A percentile compares a stretch with the other conserved stretches of the same genome.
Evolutionary conservation across 2,329 filamentous ascomycete species (phyloP).

Genomic region (Aschersonia sp.): DNA sequence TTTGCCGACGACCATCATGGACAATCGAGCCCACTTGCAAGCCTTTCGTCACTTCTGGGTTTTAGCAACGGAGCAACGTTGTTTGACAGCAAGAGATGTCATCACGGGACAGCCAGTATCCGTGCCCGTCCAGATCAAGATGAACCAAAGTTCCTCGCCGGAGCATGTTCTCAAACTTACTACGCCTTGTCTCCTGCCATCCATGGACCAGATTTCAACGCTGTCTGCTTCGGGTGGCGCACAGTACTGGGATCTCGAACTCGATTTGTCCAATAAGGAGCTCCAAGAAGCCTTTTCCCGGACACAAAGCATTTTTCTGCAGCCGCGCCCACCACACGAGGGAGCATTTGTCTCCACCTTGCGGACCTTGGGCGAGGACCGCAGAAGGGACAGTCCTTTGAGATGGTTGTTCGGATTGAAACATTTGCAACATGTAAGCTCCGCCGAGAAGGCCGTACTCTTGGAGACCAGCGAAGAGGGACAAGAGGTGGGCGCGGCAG

Average conservation of each 20-base stretch:
- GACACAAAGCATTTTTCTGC: slow-evolving; percentile 61
- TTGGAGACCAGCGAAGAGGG: slow-evolving; percentile 36
- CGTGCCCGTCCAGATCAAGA: slow-evolving; percentile 52
- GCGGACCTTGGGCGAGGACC: slow-evolving; percentile 45
- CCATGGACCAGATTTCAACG: slow-evolving; percentile 45
- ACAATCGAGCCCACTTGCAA: slow-evolving; percentile 89
- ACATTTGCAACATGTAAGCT: slow-evolving; percentile 36
- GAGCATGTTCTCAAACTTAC: slow-evolving; percentile 25
- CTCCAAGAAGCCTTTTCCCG: slow-evolving; percentile 47
- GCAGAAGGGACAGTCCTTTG: slow-evolving; percentile 31
- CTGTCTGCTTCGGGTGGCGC: slow-evolving; percentile 47
- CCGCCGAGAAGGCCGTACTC: slow-evolving; percentile 52
- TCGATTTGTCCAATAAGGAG: slow-evolving; percentile 55
- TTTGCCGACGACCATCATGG: slow-evolving; percentile 76
- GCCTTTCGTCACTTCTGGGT: slow-evolving; percentile 98
- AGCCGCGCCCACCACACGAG: slow-evolving; percentile 53
- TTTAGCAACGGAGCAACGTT: slow-evolving; percentile 76
- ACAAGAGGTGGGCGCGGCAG: slow-evolving; percentile 31
- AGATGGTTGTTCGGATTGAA: slow-evolving; percentile 61
- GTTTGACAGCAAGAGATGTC: slow-evolving; percentile 75
- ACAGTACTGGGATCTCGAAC: slow-evolving; percentile 65
- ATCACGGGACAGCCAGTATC: slow-evolving; percentile 68
- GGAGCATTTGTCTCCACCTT: slow-evolving; percentile 60
- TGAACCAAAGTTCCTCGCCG: slow-evolving; percentile 28
- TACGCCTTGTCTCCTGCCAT: slow-evolving; percentile 48